phyloP scores from a whole-genome alignment of 2,329 filamentous ascomycete species.

The Pseudogymnoascus verrucosus region DNA sequence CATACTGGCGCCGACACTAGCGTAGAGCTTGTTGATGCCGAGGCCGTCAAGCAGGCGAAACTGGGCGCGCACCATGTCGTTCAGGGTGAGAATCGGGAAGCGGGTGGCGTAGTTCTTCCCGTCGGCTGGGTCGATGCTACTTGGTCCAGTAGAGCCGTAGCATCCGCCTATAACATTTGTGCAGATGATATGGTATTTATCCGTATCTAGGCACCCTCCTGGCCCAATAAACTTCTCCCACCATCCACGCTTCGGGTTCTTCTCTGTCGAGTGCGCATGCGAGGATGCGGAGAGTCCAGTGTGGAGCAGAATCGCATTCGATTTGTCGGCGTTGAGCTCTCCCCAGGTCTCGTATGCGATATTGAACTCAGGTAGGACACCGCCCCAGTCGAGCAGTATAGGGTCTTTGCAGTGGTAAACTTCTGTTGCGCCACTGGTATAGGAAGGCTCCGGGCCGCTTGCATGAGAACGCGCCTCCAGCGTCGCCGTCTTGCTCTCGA shows the following conservation, averaged over 20 bases:
- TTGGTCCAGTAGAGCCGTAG: constrained; percentile 89
- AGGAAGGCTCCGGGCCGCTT: constrained; percentile 84
- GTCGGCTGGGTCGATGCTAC: constrained; percentile 79
- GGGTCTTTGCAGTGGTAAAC: constrained; percentile 66
- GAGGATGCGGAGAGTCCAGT: constrained; percentile 96
- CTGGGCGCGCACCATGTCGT: constrained; percentile 96
- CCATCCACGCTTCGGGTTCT: constrained; percentile 86
- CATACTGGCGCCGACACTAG: constrained; percentile 94
- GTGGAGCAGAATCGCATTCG: constrained; percentile 85
- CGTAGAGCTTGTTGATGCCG: constrained; percentile 71
- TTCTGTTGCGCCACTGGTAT: constrained; percentile 81
- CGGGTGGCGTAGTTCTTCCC: constrained; percentile 84
- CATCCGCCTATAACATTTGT: constrained; percentile 96
- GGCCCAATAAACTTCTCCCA: constrained; percentile 98
- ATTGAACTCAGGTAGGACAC: constrained; percentile 78
- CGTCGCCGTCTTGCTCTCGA: constrained; percentile 68
- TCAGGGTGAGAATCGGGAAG: constrained; percentile 90
- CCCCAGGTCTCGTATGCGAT: constrained; percentile 95
- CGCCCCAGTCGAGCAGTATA: constrained; percentile 87
- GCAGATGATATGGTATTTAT: constrained; percentile 89
- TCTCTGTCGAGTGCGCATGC: constrained; percentile 84
- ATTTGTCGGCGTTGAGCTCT: constrained; percentile 65
- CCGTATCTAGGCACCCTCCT: constrained; percentile 73
- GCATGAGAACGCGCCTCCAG: constrained; percentile 60
- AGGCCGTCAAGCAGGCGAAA: constrained; percentile 79